Base-by-base conservation (phyloP, 2,329 filamentous ascomycete species). In the Pseudopyricularia javanii region DNA sequence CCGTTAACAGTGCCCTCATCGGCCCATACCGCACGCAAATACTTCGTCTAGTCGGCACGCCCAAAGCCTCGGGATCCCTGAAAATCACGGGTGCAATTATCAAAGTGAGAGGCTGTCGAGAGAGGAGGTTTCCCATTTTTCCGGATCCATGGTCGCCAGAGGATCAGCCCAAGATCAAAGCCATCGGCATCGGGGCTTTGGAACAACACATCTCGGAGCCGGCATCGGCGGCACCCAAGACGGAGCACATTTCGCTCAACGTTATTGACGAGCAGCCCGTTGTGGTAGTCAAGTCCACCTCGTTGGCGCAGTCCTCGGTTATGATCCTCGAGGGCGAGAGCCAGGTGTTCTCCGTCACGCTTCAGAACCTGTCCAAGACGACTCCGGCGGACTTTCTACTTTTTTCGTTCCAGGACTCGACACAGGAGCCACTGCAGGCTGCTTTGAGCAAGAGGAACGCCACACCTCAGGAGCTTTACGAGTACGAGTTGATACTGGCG, bases 281-380 rank as follows among this genome's bases (percentile, higher is more conserved):
- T 3, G 71, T 97, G 3, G 71, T 83, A 3, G 76, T 96, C 20
- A 85, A 87, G 61, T 83, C 83, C 7, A 86, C 85, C 3, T 88
- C 85, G 12, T 74, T 96, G 1, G 80, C 86, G 0, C 91, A 96
- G 62, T 88, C 86, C 22, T 87, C 89, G 9, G 72, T 95, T 34
- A 96, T 95, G 90, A 78, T 98, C 11, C 74, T 98, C 6, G 91
- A 97, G 69, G 93, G 93, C 45, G 91, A 98, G 67, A 79, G 78
- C 22, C 84, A 83, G 59, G 73, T 74, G 1, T 94, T 97, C 62
- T 84, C 80, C 0, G 76, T 96, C 15, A 91, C 86, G 0, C 70
- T 97, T 14, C 79, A 86, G 58, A 98, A 98, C 58, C 73, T 81
- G 8, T 93, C 89, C 1, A 59, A 64, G 7, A 71, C 74, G 1